Conservation (phyloP, 495 filamentous ascomycete genomes). For the Wilcoxina mikolae region DNA sequence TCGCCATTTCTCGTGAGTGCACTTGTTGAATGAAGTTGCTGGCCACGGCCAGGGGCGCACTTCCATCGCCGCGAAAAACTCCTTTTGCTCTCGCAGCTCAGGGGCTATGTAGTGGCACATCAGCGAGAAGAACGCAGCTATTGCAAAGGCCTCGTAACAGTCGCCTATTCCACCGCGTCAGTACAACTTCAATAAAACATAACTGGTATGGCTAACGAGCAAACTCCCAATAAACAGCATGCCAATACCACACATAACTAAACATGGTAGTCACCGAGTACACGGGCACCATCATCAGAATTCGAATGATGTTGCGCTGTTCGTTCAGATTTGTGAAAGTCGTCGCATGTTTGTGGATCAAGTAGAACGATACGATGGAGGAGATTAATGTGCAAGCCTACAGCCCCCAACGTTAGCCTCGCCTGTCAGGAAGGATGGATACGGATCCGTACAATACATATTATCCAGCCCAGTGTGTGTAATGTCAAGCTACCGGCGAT, state of each 20-base stretch:
- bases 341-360: constrained; percentile 63
- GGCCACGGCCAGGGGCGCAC: constrained; percentile 66
- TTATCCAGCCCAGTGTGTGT: constrained; percentile 40
- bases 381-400: constrained; percentile 41
- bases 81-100: constrained; percentile 68
- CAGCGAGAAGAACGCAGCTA: constrained; percentile 80
- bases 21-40: constrained; percentile 51
- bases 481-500: constrained; percentile 21
- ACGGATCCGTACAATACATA: constrained; percentile 36
- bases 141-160: constrained; percentile 86
- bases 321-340: constrained; percentile 73
- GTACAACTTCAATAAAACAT: not conserved
- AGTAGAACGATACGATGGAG: constrained; percentile 40
- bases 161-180: constrained; percentile 41
- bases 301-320: constrained; percentile 82
- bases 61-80: constrained; percentile 61
- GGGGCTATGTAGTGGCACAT: constrained; percentile 73
- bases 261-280: constrained; percentile 70
- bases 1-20: constrained; percentile 52
- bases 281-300: constrained; percentile 79
- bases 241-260: constrained; percentile 59
- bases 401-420: constrained; percentile 17
- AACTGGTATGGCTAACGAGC: constrained; percentile 6
- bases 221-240: constrained; percentile 70
- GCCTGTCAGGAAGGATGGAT: constrained; percentile 11